Conservation (phyloP, 2,329 filamentous ascomycete species). For the Tolypocladium sp. region DNA sequence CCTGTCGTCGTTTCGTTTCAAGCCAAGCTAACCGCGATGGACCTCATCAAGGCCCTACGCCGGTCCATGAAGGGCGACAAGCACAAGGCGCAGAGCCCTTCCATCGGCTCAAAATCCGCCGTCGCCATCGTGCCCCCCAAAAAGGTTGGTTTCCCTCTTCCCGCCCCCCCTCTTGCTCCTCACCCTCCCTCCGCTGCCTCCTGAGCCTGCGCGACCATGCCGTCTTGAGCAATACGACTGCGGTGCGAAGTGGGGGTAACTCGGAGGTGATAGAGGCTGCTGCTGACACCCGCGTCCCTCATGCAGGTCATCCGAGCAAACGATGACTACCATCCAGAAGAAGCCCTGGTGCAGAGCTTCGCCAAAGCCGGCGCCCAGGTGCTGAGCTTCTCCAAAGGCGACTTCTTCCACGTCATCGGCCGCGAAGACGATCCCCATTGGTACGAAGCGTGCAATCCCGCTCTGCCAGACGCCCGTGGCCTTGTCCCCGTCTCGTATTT, state of each 20-base stretch:
- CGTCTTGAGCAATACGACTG: neutral
- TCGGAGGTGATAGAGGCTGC: neutral
- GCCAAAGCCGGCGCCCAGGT: constrained; percentile 69
- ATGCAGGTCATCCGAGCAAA: constrained; percentile 91
- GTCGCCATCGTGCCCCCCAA: constrained; percentile 86
- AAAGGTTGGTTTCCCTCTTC: constrained; percentile 53
- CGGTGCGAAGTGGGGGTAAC: neutral
- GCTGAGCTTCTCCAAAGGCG: constrained; percentile 85
- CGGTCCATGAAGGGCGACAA: constrained; percentile 88
- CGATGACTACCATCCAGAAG: constrained; percentile 77
- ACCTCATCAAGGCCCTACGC: constrained; percentile 59
- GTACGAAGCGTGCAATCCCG: constrained; percentile 98
- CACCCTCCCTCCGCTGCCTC: neutral
- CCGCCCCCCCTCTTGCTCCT: neutral
- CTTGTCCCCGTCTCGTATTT: constrained; percentile 93
- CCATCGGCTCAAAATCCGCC: constrained; percentile 75
- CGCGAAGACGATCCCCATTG: constrained; percentile 91
- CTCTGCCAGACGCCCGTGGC: constrained; percentile 75
- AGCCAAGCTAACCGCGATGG: constrained; percentile 31
- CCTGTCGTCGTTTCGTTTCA: neutral
- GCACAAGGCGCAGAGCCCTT: constrained; percentile 61
- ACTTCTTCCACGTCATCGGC: constrained; percentile 97
- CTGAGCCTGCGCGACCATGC: neutral
- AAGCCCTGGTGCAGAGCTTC: constrained; percentile 78
- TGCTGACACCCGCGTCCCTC: neutral